A percentile compares a stretch with the other conserved stretches of the same genome.
phyloP scores from a whole-genome alignment of 2,329 filamentous ascomycete species.

The Rhynchosporium agropyri region DNA sequence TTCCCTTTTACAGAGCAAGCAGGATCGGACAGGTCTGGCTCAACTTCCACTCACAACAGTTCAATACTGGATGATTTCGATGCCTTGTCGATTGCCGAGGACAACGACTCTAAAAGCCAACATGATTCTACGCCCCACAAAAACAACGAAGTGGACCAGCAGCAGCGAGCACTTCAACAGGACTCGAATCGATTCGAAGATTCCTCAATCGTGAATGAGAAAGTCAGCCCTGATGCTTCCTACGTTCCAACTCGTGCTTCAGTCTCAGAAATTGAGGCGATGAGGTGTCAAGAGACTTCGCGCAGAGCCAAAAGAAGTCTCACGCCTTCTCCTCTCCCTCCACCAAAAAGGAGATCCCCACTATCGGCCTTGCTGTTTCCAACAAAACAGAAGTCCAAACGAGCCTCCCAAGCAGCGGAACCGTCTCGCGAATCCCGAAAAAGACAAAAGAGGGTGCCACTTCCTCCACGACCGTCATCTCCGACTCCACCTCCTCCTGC shows the following conservation, averaged over 20 bases:
- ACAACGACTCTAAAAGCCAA: neutral
- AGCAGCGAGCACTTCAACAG: neutral
- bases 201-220: neutral
- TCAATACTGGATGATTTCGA: neutral
- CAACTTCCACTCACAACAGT: neutral
- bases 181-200: neutral
- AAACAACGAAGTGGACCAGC: neutral
- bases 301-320: neutral
- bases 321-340: neutral
- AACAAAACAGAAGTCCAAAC: neutral
- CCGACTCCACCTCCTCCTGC: slow-evolving; percentile 1
- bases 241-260: neutral
- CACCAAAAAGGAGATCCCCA: too few relatives aligned
- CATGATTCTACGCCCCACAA: neutral
- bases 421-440: neutral
- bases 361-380: neutral
- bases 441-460: neutral
- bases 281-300: neutral
- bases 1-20: neutral
- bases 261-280: too few relatives aligned
- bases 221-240: too few relatives aligned
- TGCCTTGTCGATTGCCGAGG: neutral
- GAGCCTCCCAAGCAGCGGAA: too few relatives aligned
- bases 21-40: neutral
- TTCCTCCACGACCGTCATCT: neutral